phyloP scores from a whole-genome alignment of 2,329 filamentous ascomycete genomes.

The Beauveria medogensis region DNA sequence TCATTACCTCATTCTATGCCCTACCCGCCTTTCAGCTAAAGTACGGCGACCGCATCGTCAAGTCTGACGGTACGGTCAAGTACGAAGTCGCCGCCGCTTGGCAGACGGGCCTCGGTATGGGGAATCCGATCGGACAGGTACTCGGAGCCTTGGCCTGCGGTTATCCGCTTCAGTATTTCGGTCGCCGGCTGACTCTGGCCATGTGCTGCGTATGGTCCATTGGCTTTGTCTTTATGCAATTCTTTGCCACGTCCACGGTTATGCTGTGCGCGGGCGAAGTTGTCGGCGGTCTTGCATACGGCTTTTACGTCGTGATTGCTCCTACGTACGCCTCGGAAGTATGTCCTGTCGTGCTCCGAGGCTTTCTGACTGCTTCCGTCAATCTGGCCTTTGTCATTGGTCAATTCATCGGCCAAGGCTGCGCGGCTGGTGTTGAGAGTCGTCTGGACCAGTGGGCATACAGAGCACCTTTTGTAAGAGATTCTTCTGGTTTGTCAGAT shows the following conservation, averaged over 20 bases:
- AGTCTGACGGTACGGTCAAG: constrained; percentile 34
- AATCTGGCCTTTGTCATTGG: constrained; percentile 57
- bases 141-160: constrained; percentile 30
- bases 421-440: constrained; percentile 34
- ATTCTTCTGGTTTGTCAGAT: background rate
- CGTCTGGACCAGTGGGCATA: constrained; percentile 40
- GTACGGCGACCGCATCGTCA: constrained; percentile 22
- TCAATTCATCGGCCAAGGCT: constrained; percentile 45
- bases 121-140: constrained; percentile 37
- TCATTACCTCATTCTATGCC: constrained; percentile 32
- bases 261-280: constrained; percentile 54
- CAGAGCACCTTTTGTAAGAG: constrained; percentile 18
- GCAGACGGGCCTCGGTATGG: constrained; percentile 40
- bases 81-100: constrained; percentile 37
- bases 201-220: constrained; percentile 37
- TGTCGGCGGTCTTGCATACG: constrained; percentile 52
- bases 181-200: constrained; percentile 37
- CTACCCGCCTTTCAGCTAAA: constrained; percentile 23
- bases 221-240: constrained; percentile 52
- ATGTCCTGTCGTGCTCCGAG: constrained; percentile 49
- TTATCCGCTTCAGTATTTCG: constrained; percentile 29
- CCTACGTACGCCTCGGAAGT: constrained; percentile 55
- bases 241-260: constrained; percentile 48
- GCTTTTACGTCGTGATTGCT: constrained; percentile 50
- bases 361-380: constrained; percentile 50